Evolutionary conservation across 202 grass and related monocot genomes (phyloP).

Genomic region (Panicum virgatum): DNA sequence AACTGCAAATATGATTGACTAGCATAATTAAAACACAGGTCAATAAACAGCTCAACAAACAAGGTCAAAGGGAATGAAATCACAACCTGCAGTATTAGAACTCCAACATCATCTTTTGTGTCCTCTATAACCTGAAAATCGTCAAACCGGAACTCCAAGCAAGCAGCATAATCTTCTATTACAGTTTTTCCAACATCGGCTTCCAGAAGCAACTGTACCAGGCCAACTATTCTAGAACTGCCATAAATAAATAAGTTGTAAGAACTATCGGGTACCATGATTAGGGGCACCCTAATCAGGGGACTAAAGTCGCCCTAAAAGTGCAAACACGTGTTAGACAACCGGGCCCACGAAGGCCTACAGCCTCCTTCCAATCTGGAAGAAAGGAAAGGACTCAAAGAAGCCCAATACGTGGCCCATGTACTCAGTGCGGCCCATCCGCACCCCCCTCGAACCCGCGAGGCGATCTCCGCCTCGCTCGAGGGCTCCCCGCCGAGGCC

Average conservation of each 20-base stretch:
- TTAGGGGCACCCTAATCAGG: too few relatives aligned
- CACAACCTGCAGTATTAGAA: constrained; percentile 91
- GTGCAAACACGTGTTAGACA: too few relatives aligned
- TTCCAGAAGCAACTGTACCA: constrained; percentile 88
- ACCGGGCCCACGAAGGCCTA: too few relatives aligned
- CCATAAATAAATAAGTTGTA: constrained; percentile 17
- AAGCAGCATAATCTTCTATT: constrained; percentile 92
- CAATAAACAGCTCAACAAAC: constrained; percentile 17
- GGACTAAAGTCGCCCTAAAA: too few relatives aligned
- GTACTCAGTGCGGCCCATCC: too few relatives aligned
- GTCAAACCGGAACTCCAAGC: constrained; percentile 91
- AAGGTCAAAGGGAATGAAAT: constrained; percentile 36
- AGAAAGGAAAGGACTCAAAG: too few relatives aligned
- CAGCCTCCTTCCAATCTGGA: too few relatives aligned
- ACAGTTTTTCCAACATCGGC: constrained; percentile 70
- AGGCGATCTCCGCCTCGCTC: too few relatives aligned
- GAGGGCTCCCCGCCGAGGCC: too few relatives aligned
- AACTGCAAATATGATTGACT: constrained; percentile 54
- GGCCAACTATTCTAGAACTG: constrained; percentile 87
- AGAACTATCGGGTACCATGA: too few relatives aligned
- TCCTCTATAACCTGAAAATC: constrained; percentile 84
- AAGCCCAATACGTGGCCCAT: too few relatives aligned
- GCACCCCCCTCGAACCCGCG: too few relatives aligned
- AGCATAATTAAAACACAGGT: constrained; percentile 30
- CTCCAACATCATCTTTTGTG: constrained; percentile 75